These are phyloP conservation scores for Lippia alba DNA, from an alignment of 305 asterid genomes.

Conservation along the genomic window DNA sequence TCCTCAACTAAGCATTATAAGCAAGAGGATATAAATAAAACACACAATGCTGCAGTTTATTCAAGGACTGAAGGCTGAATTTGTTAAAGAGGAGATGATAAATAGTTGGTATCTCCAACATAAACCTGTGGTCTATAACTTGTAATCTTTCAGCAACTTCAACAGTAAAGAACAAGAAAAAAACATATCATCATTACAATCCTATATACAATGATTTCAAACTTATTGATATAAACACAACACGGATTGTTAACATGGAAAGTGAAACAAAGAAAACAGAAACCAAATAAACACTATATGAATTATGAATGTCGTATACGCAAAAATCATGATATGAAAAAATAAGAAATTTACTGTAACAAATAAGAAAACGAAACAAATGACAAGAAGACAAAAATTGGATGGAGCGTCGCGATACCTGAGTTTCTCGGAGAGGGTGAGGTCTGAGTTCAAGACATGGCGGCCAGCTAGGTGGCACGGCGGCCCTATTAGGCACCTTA, in stretches of 20 bases:
- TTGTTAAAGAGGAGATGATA: neutral
- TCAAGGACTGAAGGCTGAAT: neutral
- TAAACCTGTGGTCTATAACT: too few species aligned
- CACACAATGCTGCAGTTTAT: neutral
- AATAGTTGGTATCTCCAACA: too few species aligned
- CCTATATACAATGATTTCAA: neutral
- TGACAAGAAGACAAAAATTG: neutral
- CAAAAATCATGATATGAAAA: neutral
- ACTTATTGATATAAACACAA: neutral
- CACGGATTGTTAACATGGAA: too few species aligned
- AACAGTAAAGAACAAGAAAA: neutral
- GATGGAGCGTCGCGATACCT: too few species aligned
- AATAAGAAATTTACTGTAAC: neutral
- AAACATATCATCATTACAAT: neutral
- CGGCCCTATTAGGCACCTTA: constrained; percentile 71
- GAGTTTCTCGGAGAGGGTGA: constrained; percentile 88
- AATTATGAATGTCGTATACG: too few species aligned
- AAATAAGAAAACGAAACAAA: neutral
- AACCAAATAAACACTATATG: too few species aligned
- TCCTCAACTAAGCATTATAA: too few species aligned
- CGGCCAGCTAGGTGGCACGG: constrained; percentile 76
- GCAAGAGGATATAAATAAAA: too few species aligned
- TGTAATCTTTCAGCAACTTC: too few species aligned
- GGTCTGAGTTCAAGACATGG: constrained; percentile 78
- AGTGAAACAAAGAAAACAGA: too few species aligned